Base-by-base conservation (phyloP, 495 filamentous ascomycete genomes). In the Tuber microsphaerosporum region DNA sequence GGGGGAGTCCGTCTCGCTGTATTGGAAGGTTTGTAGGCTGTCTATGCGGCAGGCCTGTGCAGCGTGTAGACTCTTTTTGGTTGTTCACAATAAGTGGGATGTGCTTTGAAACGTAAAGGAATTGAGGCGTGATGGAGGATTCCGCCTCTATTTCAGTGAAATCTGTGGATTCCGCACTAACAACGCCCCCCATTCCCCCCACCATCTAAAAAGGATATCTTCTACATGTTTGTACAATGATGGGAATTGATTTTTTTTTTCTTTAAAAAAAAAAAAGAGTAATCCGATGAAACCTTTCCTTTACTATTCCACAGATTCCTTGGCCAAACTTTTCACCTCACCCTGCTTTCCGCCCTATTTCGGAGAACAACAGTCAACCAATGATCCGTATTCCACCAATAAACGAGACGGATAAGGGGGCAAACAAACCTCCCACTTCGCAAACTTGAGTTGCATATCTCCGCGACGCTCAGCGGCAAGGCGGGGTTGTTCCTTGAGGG, bases 281-380 rank as follows among this genome's bases (percentile, higher is more conserved):
- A 34, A 65, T 61, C 56, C 56, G 56, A 34, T 65, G 14, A 65
- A 65, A 65, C n/a, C 19, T 37, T 42, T 44, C 51, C 46, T 79
- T 70, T 73, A 79, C 73, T 79, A 20, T 39, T 42, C 87, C 84
- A 95, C 26, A 65, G 56, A 94, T 84, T 90, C 93, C 44, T 89
- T 85, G 75, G 88, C 90, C 74, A 97, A 84, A 82, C 86, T 89
- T 87, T 91, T 92, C 83, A 87, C 84, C 39, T 97, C 94, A 85
- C 94, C 91, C 87, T 97, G 94, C 89, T 97, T 98, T 87, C 95
- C 96, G 87, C 92, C 92, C 95, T 99, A 84, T 85, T 76, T 56
- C 37, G 41, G 26, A 46, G 61, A 34, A 39, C 17, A 31, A 26
- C 22, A 19, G 22, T 41, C 39, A 43, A 73, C 69, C 39, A 61